Conservation (phyloP, 2,329 filamentous ascomycete species). For the Fusarium vanettenii region DNA sequence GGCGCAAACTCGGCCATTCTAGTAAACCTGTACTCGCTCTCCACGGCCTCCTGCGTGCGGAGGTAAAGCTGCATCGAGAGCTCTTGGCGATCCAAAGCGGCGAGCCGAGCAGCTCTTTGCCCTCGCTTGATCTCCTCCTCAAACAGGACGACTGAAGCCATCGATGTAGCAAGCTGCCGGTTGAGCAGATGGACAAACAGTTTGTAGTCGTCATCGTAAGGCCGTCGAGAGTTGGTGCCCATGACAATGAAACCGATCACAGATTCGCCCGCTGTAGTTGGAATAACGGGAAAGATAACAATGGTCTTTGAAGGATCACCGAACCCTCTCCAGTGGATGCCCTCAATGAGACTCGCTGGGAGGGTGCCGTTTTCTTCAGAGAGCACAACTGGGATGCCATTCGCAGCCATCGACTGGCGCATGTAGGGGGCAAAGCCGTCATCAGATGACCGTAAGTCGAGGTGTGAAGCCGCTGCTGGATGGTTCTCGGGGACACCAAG, state of each 20-base stretch:
- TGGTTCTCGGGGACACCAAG: slow-evolving; percentile 76
- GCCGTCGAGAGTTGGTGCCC: slow-evolving; percentile 81
- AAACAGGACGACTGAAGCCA: slow-evolving; percentile 84
- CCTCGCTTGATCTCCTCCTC: slow-evolving; percentile 85
- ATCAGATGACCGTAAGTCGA: slow-evolving; percentile 77
- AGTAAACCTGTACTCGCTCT: slow-evolving; percentile 82
- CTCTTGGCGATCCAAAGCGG: slow-evolving; percentile 80
- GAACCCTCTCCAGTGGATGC: slow-evolving; percentile 77
- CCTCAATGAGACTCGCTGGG: slow-evolving; percentile 71
- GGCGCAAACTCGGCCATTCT: slow-evolving; percentile 87
- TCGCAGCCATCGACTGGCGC: slow-evolving; percentile 76
- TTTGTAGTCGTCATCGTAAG: slow-evolving; percentile 84
- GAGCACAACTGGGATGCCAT: slow-evolving; percentile 74
- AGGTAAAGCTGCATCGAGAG: slow-evolving; percentile 80
- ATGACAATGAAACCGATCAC: slow-evolving; percentile 83
- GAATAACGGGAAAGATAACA: slow-evolving; percentile 82
- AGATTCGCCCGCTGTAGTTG: slow-evolving; percentile 76
- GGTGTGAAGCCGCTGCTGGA: slow-evolving; percentile 64
- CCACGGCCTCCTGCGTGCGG: slow-evolving; percentile 69
- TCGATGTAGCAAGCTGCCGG: slow-evolving; percentile 80
- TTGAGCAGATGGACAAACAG: slow-evolving; percentile 81
- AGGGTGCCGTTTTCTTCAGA: slow-evolving; percentile 75
- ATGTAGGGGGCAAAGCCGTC: slow-evolving; percentile 83
- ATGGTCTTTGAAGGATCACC: slow-evolving; percentile 76
- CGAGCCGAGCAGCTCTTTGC: slow-evolving; percentile 78